Evolutionary conservation across 768 basidiomycete species (phyloP), one percentile per base, ranked within the genome.

Genomic region (Serpula lacrymans): DNA sequence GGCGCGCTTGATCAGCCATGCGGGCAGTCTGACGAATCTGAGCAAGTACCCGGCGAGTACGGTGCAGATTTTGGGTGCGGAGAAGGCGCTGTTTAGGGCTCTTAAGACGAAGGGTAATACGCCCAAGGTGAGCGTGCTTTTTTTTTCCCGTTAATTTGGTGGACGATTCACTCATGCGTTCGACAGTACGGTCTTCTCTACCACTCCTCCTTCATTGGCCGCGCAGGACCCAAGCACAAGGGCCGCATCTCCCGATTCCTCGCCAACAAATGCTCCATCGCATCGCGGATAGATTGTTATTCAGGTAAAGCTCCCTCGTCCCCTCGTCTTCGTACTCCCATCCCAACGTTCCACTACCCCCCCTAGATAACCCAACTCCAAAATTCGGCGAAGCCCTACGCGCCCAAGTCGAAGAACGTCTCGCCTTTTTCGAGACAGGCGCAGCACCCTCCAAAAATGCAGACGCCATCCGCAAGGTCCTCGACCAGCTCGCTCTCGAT

Each of bases 101-200:
- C 72, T 98, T 57, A 98, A 98, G 74, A 97, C 95, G 23, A 98
- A 97, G 67, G 95, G 95, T 12, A 97, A 98, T 63, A 99, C 95
- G 0, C 94, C 95, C 29, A 96, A 96, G 73, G 91, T 90, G 50
- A 38, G 63, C 55, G 16, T 11, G 37, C 17, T 26, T 22, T 22
- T 40, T 35, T 30, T 22, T 26, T 29, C 28, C 39, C 35, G 11
- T 16, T 3, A 16, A 11, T 20, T 13, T 6, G 6, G n/a, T n/a
- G n/a, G n/a, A 0, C 20, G 25, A 35, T 34, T 38, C 28, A 24
- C 27, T 41, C 14, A 33, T 44, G 2, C 38, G n/a, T 41, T 16
- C 3, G 34, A 5, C 59, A 97, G 89, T 98, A 97, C 56, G 95
- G 95, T 56, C 77, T 98, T n/a, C 75, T 98, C 50, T 98, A 94